Evolutionary conservation across 139 green algal genomes (phyloP), one percentile per base, ranked within the genome.

Genomic region (Nannochloris sp.): DNA sequence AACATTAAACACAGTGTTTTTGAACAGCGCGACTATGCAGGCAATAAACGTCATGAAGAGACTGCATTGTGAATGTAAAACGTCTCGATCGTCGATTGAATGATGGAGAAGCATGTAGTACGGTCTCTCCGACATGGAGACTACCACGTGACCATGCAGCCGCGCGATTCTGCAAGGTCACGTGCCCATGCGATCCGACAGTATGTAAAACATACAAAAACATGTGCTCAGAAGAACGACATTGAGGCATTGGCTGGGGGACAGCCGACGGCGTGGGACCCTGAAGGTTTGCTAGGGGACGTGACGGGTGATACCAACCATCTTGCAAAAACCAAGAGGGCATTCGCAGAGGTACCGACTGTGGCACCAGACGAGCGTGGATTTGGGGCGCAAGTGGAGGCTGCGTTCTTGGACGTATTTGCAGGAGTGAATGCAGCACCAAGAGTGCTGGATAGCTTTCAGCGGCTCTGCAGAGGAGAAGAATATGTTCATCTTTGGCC

Each of bases 391-490:
- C n/a, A 27, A 16, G 23, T 64, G 19, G 57, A 64, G 12, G n/a
- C 23, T 27, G 57, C 23, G 5, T 64, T 64, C 23, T 18, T 18
- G 12, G 57, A 64, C 0, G 56, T 31, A 0, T 75, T 71, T 27
- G 70, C 59, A 37, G 68, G 61, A 24, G 29, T 31, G 3, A n/a
- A 51, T 25, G 68, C 68, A 3, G 61, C 62, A 56, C 68, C 68
- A 11, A 36, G 68, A 3, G 68, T 75, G 43, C 51, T 75, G 40
- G 68, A 60, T 12, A 50, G n/a, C 6, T 71, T 70, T 54, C 61
- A 29, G 10, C 23, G 61, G 1, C 25, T 73, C 37, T 51, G 25
- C 53, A 21, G 43, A 9, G 66, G 66, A 3, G 10, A 51, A n/a
- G 66, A 68, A n/a, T 34, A 61, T 27, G 18, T 62, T 2, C 15